Conservation (phyloP, 106 monocot species). For the Allium sativum region DNA sequence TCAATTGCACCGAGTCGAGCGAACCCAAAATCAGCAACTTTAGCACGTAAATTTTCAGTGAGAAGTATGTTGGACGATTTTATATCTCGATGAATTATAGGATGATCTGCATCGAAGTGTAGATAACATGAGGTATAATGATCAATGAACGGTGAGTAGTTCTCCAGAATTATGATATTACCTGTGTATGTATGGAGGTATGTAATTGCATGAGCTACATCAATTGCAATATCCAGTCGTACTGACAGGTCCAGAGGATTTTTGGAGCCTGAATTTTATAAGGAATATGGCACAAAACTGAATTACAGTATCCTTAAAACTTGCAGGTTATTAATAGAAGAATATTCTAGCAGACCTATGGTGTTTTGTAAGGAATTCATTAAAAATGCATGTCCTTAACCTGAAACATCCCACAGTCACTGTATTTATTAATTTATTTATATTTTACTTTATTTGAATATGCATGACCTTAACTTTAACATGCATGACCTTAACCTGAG, state of each 20-base stretch:
- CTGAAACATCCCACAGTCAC: no score
- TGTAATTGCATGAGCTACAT: slow-evolving; percentile 69
- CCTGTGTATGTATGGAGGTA: slow-evolving; percentile 73
- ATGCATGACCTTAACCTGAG: no score
- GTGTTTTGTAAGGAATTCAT: no score
- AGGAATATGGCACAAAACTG: neutral
- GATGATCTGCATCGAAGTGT: slow-evolving; percentile 45
- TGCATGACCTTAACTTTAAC: no score
- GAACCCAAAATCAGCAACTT: slow-evolving; percentile 89
- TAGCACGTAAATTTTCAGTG: slow-evolving; percentile 64
- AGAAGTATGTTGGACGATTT: slow-evolving; percentile 82
- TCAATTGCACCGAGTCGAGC: slow-evolving; percentile 39
- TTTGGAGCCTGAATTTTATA: slow-evolving; percentile 4
- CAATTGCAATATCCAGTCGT: slow-evolving; percentile 63
- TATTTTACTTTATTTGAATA: no score
- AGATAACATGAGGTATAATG: neutral
- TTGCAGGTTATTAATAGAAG: no score
- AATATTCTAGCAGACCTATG: no score
- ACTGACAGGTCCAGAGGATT: slow-evolving; percentile 29
- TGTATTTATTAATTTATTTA: no score
- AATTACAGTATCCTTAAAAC: no score
- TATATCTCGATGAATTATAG: slow-evolving; percentile 90
- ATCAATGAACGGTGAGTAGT: neutral
- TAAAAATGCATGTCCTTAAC: no score
- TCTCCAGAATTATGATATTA: slow-evolving; percentile 6